Conservation (phyloP, 208 protist genomes). For the Wallacemonas rigidus region DNA sequence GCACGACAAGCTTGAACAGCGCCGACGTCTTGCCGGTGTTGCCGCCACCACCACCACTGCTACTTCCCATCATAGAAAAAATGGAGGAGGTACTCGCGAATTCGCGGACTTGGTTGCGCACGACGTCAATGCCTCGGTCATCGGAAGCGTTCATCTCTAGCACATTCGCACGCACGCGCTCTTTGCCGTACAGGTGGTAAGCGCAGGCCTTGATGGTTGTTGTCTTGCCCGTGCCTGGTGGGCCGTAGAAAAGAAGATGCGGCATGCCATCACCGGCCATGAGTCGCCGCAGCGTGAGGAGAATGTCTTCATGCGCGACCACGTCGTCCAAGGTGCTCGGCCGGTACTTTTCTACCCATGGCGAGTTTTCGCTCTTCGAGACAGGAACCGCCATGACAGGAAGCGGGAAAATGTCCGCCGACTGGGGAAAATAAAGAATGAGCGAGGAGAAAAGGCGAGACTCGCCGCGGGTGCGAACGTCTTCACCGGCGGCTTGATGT, state of each 20-base stretch:
- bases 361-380: constrained; percentile 22
- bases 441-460: no score
- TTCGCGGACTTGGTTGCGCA: constrained; percentile 97
- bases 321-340: constrained; percentile 88
- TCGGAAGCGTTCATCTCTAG: constrained; percentile 99
- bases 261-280: constrained; percentile 95
- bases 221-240: constrained; percentile 93
- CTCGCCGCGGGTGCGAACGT: no score
- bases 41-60: neutral
- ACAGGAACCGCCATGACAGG: neutral
- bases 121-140: constrained; percentile 98
- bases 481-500: no score
- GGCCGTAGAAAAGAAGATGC: constrained; percentile 99
- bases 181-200: constrained; percentile 93
- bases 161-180: constrained; percentile 83
- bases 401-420: neutral
- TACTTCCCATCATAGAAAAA: constrained; percentile 66
- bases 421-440: no score
- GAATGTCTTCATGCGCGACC: constrained; percentile 94
- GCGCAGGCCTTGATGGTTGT: constrained; percentile 90
- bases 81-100: constrained; percentile 98
- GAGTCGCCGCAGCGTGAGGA: constrained; percentile 88
- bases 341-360: constrained; percentile 97
- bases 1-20: constrained; percentile 97
- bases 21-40: constrained; percentile 1